Evolutionary conservation across 1,284 basidiomycete species (phyloP).

Genomic region (Rhodotorula sp.): DNA sequence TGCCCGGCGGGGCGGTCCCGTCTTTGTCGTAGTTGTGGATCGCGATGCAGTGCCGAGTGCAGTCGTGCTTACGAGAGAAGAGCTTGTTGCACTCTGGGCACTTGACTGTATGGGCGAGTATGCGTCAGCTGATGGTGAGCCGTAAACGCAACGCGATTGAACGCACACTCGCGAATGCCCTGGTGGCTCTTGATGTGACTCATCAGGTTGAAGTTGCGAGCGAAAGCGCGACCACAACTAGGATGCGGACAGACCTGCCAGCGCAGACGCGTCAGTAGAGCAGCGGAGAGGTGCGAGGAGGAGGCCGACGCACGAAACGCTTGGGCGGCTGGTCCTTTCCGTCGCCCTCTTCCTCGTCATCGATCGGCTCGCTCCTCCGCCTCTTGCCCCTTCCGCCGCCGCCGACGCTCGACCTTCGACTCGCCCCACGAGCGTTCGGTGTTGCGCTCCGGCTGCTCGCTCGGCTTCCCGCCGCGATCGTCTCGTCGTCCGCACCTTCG

Average conservation of each 20-base stretch:
- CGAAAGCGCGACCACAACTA: constrained; percentile 35
- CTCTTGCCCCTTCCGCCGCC: no score
- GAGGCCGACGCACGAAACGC: constrained; percentile 23
- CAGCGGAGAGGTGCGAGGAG: no score
- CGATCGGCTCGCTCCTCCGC: not conserved
- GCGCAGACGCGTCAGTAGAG: no score
- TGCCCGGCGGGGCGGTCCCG: not conserved
- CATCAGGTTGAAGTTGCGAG: constrained; percentile 41
- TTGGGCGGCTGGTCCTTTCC: not conserved
- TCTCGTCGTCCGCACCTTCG: not conserved
- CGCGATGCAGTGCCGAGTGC: constrained; percentile 39
- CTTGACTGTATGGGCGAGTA: constrained; percentile 18
- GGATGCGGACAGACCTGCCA: constrained; percentile 37
- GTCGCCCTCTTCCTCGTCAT: not conserved
- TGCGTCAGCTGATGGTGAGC: no score
- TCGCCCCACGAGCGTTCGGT: no score
- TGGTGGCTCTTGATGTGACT: constrained; percentile 40
- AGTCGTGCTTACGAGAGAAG: constrained; percentile 41
- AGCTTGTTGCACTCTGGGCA: constrained; percentile 41
- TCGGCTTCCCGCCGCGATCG: no score
- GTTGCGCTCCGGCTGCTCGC: no score
- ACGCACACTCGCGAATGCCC: constrained; percentile 41
- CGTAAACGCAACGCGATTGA: no score
- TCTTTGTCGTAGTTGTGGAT: constrained; percentile 37
- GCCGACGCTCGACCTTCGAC: no score